Evolutionary conservation across 441 rosid genomes (phyloP).

Genomic region (Aquilaria agallochum): DNA sequence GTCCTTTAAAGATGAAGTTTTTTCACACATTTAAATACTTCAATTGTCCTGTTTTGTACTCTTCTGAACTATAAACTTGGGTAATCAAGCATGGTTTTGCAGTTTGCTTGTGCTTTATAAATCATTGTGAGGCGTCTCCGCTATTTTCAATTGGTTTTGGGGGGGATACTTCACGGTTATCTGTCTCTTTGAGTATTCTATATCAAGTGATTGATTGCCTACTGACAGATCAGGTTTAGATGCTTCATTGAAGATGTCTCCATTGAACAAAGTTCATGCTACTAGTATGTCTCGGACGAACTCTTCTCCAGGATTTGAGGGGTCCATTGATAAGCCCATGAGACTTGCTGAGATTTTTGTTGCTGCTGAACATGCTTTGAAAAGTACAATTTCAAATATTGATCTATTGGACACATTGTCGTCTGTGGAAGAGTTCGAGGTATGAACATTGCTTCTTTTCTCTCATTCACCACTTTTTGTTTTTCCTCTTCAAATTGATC

Average conservation of each 20-base stretch:
- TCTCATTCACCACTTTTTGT: neutral
- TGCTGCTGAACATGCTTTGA: conserved; percentile 90
- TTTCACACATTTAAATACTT: no score
- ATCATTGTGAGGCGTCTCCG: conserved; percentile 10
- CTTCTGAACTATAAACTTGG: neutral
- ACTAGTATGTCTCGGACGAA: conserved; percentile 65
- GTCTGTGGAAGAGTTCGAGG: conserved; percentile 89
- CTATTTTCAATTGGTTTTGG: neutral
- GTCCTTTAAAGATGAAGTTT: no score
- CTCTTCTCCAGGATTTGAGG: conserved; percentile 91
- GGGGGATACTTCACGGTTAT: no score
- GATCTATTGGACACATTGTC: conserved; percentile 71
- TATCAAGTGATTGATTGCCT: conserved; percentile 21
- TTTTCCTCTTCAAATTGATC: neutral
- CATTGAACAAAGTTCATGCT: conserved; percentile 38
- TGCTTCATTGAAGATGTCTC: conserved; percentile 46
- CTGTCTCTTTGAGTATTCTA: conserved; percentile 8
- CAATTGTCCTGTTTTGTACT: conserved; percentile 8
- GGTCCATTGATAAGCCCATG: conserved; percentile 91
- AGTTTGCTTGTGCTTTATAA: conserved; percentile 6
- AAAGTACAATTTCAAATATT: conserved; percentile 67
- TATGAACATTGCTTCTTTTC: conserved; percentile 21
- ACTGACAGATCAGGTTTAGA: conserved; percentile 82
- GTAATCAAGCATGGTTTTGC: conserved; percentile 4
- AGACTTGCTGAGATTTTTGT: conserved; percentile 96